Conservation (phyloP, 2,329 filamentous ascomycete genomes). For the Botrytis elliptica region DNA sequence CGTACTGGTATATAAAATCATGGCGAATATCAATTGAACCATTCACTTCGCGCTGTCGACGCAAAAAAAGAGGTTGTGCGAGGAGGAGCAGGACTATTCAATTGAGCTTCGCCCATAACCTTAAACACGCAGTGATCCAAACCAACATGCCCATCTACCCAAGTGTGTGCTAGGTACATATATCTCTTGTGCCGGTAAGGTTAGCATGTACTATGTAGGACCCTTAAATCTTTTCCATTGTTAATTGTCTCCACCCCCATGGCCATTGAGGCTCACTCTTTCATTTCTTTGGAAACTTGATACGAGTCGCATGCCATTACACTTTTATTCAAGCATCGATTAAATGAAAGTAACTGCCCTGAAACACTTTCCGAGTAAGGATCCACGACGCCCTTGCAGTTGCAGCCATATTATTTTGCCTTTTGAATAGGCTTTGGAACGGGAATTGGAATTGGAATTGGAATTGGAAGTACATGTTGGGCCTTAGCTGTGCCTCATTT, state of each 20-base stretch:
- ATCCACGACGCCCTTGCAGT: constrained; percentile 18
- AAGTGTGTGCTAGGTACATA: background rate
- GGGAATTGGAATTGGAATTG: background rate
- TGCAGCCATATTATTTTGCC: background rate
- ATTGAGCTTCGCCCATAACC: background rate
- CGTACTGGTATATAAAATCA: background rate
- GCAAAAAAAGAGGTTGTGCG: background rate
- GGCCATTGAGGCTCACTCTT: constrained; percentile 9
- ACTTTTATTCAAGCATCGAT: constrained; percentile 10
- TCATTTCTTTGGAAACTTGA: constrained; percentile 5
- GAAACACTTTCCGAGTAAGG: constrained; percentile 19
- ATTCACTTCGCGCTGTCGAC: background rate
- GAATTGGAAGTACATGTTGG: background rate
- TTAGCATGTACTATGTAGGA: background rate
- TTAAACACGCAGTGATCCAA: background rate
- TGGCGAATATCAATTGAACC: background rate
- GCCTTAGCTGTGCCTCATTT: constrained; percentile 12
- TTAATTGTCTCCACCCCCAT: background rate
- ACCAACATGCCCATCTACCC: background rate
- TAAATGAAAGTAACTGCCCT: constrained; percentile 7
- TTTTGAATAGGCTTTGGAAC: background rate
- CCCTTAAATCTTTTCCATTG: background rate
- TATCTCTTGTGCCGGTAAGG: background rate
- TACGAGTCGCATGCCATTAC: constrained; percentile 11
- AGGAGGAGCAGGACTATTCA: background rate